A percentile compares a stretch with the other conserved stretches of the same genome.
These are phyloP conservation scores for Plasmodium gonderi DNA, from an alignment of 169 alveolate genomes.

Conservation along the genomic window DNA sequence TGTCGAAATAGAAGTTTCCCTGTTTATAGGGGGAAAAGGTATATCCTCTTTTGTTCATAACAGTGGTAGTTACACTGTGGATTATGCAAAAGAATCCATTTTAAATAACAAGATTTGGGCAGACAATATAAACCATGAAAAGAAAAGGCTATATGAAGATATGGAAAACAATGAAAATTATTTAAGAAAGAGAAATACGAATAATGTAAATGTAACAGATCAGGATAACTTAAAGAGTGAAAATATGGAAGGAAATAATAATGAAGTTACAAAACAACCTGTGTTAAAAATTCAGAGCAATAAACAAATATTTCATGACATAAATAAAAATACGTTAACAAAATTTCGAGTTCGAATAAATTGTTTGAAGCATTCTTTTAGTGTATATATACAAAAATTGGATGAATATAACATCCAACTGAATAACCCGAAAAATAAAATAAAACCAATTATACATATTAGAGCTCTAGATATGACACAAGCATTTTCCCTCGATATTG, in stretches of 20 bases:
- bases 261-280: conserved; percentile 9
- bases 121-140: conserved; percentile 33
- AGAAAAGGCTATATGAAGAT: conserved; percentile 1
- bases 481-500: conserved; percentile 69
- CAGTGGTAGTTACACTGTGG: conserved; percentile 55
- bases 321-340: conserved; percentile 61
- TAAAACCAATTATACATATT: conserved; percentile 73
- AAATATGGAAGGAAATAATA: neutral
- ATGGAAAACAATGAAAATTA: conserved; percentile 27
- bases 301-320: conserved; percentile 63
- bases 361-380: conserved; percentile 66
- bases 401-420: conserved; percentile 51
- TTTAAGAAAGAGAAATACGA: conserved; percentile 15
- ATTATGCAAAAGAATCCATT: conserved; percentile 61
- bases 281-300: conserved; percentile 72
- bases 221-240: conserved; percentile 12
- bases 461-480: conserved; percentile 76
- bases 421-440: conserved; percentile 68
- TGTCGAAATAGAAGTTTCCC: conserved; percentile 70
- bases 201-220: conserved; percentile 1
- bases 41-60: conserved; percentile 73
- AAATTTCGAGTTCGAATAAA: conserved; percentile 75
- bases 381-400: conserved; percentile 72
- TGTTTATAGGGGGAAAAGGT: conserved; percentile 73
- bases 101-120: conserved; percentile 52